Conservation (phyloP, 441 rosid species). For the Eutrema salsugineum region DNA sequence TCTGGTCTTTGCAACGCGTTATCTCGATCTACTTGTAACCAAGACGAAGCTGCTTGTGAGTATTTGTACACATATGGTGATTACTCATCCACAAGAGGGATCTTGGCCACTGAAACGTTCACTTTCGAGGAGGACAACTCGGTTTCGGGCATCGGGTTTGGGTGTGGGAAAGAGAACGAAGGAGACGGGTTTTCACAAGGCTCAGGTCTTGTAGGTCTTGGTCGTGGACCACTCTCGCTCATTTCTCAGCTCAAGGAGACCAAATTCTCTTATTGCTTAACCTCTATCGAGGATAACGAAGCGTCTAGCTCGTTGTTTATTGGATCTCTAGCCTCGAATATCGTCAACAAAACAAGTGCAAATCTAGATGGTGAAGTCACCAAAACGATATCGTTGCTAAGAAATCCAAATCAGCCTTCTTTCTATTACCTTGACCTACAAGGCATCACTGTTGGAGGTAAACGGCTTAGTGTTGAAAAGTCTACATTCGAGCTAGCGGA, state of each 20-base stretch:
- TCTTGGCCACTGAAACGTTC: conserved; percentile 64
- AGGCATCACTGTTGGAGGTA: conserved; percentile 33
- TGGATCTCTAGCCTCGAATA: conserved; percentile 24
- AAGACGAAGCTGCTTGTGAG: conserved; percentile 43
- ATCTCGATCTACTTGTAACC: conserved; percentile 41
- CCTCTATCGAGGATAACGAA: conserved; percentile 23
- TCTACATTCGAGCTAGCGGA: conserved; percentile 22
- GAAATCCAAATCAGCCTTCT: conserved; percentile 26
- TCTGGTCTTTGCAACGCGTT: conserved; percentile 54
- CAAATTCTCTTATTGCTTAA: conserved; percentile 34
- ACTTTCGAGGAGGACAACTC: conserved; percentile 52
- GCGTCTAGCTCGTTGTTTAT: conserved; percentile 32
- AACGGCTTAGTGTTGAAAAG: conserved; percentile 22
- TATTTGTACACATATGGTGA: conserved; percentile 83
- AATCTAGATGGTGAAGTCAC: not conserved
- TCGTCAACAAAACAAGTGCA: conserved; percentile 1
- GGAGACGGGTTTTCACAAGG: conserved; percentile 87
- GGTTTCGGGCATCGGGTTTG: conserved; percentile 57
- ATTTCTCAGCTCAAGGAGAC: conserved; percentile 27
- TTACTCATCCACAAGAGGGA: conserved; percentile 78
- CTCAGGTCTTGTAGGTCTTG: conserved; percentile 87
- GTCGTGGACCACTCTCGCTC: conserved; percentile 43
- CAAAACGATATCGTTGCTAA: conserved; percentile 20
- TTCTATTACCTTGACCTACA: conserved; percentile 33
- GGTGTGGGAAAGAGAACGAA: conserved; percentile 78